These are phyloP conservation scores for Hypoxylon perforatum DNA, from an alignment of 495 filamentous ascomycete genomes.

Conservation along the genomic window DNA sequence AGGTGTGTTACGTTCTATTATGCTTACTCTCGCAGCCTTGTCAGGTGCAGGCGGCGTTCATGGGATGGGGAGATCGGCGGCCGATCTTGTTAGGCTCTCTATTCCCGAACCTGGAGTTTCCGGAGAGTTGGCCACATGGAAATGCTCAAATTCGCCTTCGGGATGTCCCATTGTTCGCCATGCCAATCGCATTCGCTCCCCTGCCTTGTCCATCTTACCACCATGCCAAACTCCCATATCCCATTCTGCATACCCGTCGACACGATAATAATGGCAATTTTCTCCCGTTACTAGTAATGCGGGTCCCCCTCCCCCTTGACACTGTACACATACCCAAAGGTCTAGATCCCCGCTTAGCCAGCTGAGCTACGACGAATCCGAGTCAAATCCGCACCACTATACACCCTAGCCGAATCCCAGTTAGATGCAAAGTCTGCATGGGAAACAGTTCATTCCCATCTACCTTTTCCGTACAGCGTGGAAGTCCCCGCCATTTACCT, in stretches of 20 bases:
- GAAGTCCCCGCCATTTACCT: slow-evolving; percentile 25
- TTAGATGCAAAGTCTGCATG: slow-evolving; percentile 18
- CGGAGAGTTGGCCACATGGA: slow-evolving; percentile 15
- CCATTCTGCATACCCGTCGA: slow-evolving; percentile 29
- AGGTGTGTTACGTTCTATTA: slow-evolving; percentile 49
- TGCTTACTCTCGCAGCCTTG: slow-evolving; percentile 13
- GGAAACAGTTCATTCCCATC: slow-evolving; percentile 27
- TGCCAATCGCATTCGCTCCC: slow-evolving; percentile 31
- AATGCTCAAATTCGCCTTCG: slow-evolving; percentile 24
- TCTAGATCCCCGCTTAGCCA: slow-evolving; percentile 34
- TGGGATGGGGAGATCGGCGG: slow-evolving; percentile 28
- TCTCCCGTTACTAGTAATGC: slow-evolving; percentile 29
- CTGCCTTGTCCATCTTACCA: slow-evolving; percentile 28
- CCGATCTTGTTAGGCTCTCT: slow-evolving; percentile 28
- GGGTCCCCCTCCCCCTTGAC: too few relatives aligned
- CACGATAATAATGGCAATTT: slow-evolving; percentile 12
- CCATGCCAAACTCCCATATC: slow-evolving; percentile 36
- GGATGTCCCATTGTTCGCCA: slow-evolving; percentile 31
- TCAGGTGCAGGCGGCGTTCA: neutral
- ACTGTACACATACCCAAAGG: slow-evolving; percentile 10
- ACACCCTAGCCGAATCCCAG: slow-evolving; percentile 28
- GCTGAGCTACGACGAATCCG: slow-evolving; percentile 25
- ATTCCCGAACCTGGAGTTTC: slow-evolving; percentile 25
- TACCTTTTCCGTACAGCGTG: slow-evolving; percentile 20
- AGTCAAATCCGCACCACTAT: slow-evolving; percentile 22